Conservation (phyloP, 2,329 filamentous ascomycete genomes). For the Tolypocladium inflatum region DNA sequence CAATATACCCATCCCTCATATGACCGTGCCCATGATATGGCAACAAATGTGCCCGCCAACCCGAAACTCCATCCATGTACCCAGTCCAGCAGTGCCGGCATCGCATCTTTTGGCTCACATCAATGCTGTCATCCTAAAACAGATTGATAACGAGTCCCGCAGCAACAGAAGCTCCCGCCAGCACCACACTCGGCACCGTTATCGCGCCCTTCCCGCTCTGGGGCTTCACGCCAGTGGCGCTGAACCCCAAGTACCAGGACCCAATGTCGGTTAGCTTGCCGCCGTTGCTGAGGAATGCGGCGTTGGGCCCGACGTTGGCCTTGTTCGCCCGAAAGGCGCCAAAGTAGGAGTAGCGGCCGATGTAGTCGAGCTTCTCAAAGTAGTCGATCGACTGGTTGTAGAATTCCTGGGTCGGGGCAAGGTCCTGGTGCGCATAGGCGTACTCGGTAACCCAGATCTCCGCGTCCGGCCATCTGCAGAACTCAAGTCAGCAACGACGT, state of each 20-base stretch:
- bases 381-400: constrained; percentile 58
- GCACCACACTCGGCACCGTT: background rate
- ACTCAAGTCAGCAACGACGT: background rate
- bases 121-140: constrained; percentile 1
- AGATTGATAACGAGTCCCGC: constrained; percentile 1
- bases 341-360: constrained; percentile 66
- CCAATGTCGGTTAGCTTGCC: constrained; percentile 69
- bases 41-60: background rate
- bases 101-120: background rate
- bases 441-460: constrained; percentile 76
- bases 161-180: constrained; percentile 1
- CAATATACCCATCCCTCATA: background rate
- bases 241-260: constrained; percentile 61
- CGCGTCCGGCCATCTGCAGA: constrained; percentile 44
- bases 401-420: constrained; percentile 51
- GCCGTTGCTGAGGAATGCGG: constrained; percentile 56
- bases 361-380: constrained; percentile 47
- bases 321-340: constrained; percentile 60
- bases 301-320: constrained; percentile 67
- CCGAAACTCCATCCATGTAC: background rate
- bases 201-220: constrained; percentile 9
- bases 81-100: background rate
- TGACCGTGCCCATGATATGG: background rate
- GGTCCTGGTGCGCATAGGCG: constrained; percentile 47
- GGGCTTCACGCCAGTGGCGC: constrained; percentile 34